Percentiles rank a stretch among this genome's conserved stretches.
These are phyloP conservation scores for Tetrahymena borealis DNA, from an alignment of 73 alveolate genomes.

Conservation along the genomic window DNA sequence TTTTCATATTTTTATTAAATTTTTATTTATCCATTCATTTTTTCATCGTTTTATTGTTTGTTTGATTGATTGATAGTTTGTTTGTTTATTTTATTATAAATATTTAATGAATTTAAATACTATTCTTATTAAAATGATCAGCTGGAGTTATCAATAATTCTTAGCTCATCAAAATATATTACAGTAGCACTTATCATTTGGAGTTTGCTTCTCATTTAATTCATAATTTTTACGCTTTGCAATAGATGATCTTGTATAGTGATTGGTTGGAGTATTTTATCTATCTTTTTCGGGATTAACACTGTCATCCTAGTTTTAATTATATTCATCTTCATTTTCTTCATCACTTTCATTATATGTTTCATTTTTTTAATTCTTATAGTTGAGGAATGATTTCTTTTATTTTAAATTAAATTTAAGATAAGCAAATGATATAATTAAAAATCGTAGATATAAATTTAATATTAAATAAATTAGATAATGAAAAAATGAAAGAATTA, in stretches of 20 bases:
- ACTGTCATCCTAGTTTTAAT: neutral
- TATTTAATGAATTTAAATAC: no score
- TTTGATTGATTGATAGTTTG: no score
- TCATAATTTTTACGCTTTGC: neutral
- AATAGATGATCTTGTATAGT: neutral
- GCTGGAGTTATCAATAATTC: no score
- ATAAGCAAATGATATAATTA: no score
- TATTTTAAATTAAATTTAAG: no score
- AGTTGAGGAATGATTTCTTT: neutral
- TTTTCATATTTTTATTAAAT: no score
- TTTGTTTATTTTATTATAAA: no score
- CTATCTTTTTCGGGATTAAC: neutral
- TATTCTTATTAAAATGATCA: no score
- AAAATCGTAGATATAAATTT: neutral
- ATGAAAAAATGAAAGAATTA: neutral
- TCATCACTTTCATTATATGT: neutral
- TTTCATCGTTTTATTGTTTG: no score
- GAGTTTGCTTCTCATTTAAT: neutral
- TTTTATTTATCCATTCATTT: no score
- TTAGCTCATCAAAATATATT: neutral
- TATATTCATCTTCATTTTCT: neutral
- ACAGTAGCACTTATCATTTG: neutral
- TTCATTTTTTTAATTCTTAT: neutral
- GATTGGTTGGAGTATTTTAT: neutral
- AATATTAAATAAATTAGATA: neutral